phyloP scores from a whole-genome alignment of 257 asterid genomes.

The Solanum megistacrolobum region DNA sequence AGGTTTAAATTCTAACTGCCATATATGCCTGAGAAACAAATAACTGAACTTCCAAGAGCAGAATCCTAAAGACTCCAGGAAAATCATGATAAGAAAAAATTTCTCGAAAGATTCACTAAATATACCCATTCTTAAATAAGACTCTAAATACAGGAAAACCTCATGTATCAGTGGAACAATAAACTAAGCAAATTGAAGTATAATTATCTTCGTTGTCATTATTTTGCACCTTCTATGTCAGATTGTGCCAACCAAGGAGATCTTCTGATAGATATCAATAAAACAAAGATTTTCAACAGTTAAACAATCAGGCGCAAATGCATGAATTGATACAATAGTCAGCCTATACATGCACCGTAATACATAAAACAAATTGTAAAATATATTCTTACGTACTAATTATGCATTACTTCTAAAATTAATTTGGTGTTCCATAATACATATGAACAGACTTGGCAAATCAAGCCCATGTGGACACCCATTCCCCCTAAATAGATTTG shows the following conservation, averaged over 20 bases:
- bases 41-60: neutral
- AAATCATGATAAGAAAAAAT: neutral
- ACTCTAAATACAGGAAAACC: neutral
- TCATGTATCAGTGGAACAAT: neutral
- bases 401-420: neutral
- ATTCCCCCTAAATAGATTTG: neutral
- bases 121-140: neutral
- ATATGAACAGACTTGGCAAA: neutral
- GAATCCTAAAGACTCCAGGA: neutral
- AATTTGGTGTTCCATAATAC: neutral
- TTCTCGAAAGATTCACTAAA: neutral
- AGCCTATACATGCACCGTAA: neutral
- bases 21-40: neutral
- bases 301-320: neutral
- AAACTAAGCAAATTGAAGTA: neutral
- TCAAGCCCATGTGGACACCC: neutral
- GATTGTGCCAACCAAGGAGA: neutral
- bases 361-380: neutral
- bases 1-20: neutral
- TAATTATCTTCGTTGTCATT: neutral
- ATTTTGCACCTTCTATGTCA: neutral
- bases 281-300: neutral
- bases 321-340: neutral
- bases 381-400: neutral
- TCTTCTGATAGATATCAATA: neutral